These are phyloP conservation scores for Knufia petricola DNA, from an alignment of 2,329 filamentous ascomycete species.

Conservation along the genomic window DNA sequence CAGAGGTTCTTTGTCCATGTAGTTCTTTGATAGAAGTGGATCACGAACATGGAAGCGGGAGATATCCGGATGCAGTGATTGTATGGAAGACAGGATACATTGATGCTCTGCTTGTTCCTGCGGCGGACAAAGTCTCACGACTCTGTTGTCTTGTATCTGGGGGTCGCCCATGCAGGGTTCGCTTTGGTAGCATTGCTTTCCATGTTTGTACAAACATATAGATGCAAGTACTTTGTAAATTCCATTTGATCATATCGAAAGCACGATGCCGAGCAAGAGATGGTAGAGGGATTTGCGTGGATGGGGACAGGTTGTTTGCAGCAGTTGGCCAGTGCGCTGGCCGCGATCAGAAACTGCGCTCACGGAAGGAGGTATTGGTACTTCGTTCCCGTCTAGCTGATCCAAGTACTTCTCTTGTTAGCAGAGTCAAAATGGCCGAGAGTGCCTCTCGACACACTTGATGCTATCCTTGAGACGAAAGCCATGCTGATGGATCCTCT, in stretches of 20 bases:
- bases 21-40: background rate
- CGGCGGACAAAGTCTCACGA: background rate
- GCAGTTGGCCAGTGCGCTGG: background rate
- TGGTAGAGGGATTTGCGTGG: background rate
- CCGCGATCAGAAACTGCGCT: background rate
- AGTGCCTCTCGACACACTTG: too few species aligned
- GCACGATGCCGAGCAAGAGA: too few species aligned
- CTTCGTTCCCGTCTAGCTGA: background rate
- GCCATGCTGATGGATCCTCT: too few species aligned
- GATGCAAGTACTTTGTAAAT: too few species aligned
- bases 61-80: slow-evolving; percentile 4
- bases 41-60: too few species aligned
- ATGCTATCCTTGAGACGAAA: too few species aligned
- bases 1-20: slow-evolving; percentile 1
- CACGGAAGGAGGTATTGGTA: background rate
- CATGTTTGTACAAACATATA: too few species aligned
- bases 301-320: background rate
- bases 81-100: background rate
- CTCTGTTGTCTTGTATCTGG: background rate
- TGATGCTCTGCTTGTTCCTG: background rate
- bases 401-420: background rate
- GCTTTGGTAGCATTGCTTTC: too few species aligned
- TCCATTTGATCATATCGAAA: too few species aligned
- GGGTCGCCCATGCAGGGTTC: too few species aligned
- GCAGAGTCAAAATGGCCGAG: too few species aligned